phyloP scores from a whole-genome alignment of 2,329 filamentous ascomycete species.

The Mycocentrospora acerina region DNA sequence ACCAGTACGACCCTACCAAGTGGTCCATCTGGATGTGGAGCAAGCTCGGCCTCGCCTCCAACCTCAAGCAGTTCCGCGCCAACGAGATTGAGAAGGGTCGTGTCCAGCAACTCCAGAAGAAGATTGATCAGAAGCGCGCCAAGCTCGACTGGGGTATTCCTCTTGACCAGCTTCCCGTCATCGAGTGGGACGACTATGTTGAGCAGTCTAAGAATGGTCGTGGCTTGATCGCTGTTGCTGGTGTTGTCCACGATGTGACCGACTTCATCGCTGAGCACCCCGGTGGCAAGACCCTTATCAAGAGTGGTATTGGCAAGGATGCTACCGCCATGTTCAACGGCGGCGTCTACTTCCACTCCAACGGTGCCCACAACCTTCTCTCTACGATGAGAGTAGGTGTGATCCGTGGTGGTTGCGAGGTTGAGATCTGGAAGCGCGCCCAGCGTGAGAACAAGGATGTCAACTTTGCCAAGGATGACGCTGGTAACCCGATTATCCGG shows the following conservation, averaged over 20 bases:
- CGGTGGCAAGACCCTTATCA: conserved; percentile 47
- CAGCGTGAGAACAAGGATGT: conserved; percentile 65
- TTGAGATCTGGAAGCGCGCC: conserved; percentile 49
- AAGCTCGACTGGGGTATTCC: conserved; percentile 48
- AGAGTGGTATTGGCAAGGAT: conserved; percentile 46
- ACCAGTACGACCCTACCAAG: conserved; percentile 49
- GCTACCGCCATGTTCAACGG: conserved; percentile 49
- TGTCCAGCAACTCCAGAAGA: conserved; percentile 48
- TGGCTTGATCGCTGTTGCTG: conserved; percentile 44
- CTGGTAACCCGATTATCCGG: conserved; percentile 79
- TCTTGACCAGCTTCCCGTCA: conserved; percentile 46
- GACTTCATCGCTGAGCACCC: conserved; percentile 48
- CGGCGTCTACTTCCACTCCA: conserved; percentile 47
- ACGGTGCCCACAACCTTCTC: conserved; percentile 47
- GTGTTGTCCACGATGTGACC: conserved; percentile 47
- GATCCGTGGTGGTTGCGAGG: conserved; percentile 46
- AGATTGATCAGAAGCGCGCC: conserved; percentile 48
- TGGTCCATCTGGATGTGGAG: conserved; percentile 48
- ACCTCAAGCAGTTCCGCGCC: conserved; percentile 48
- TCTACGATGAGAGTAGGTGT: conserved; percentile 48
- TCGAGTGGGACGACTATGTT: conserved; percentile 49
- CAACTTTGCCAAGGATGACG: conserved; percentile 75
- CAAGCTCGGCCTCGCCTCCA: conserved; percentile 46
- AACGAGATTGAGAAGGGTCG: conserved; percentile 50
- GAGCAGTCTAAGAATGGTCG: conserved; percentile 47